Conservation (phyloP, 2,329 filamentous ascomycete genomes). For the Colletotrichum tropicale region DNA sequence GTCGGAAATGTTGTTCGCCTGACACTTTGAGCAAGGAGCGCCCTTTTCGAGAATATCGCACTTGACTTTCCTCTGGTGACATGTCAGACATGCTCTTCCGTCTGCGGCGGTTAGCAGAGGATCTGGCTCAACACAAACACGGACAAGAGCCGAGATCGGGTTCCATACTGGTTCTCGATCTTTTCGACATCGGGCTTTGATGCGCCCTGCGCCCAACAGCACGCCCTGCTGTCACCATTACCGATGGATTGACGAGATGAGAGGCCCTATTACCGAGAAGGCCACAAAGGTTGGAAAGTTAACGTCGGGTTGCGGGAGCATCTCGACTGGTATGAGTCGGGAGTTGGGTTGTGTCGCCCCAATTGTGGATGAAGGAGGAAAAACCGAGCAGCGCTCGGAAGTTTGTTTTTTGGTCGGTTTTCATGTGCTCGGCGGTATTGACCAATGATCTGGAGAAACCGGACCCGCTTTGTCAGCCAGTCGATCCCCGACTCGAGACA, state of each 20-base stretch:
- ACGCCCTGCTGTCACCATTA: background rate
- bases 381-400: background rate
- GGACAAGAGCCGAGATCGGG: background rate
- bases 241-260: background rate
- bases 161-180: slow-evolving; percentile 16
- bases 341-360: background rate
- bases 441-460: background rate
- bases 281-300: background rate
- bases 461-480: background rate
- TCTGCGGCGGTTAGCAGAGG: slow-evolving; percentile 23
- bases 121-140: background rate
- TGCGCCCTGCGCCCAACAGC: background rate
- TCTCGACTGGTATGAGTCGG: background rate
- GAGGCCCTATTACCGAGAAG: background rate
- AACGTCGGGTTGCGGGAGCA: background rate
- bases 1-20: slow-evolving; percentile 40
- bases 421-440: background rate
- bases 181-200: background rate
- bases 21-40: slow-evolving; percentile 53
- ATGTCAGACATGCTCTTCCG: slow-evolving; percentile 48
- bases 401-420: background rate
- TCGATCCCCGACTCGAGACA: background rate
- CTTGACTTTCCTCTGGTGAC: slow-evolving; percentile 55
- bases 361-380: background rate
- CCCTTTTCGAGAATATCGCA: slow-evolving; percentile 53